A percentile compares a stretch with the other conserved stretches of the same genome.
These are phyloP conservation scores for Calocera viscosa DNA, from an alignment of 768 basidiomycete species.

Conservation along the genomic window DNA sequence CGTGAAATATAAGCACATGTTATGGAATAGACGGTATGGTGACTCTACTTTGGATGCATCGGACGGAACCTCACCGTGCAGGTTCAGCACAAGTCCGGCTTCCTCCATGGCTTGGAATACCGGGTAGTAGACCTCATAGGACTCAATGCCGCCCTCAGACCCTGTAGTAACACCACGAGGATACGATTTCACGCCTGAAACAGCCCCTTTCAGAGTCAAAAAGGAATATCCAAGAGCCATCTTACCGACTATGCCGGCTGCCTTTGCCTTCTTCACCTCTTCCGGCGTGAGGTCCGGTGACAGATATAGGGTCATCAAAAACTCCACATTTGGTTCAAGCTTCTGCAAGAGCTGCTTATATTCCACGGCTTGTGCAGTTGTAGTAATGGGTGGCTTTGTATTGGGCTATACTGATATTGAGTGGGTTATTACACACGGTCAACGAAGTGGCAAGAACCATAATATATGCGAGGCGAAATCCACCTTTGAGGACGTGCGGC, in stretches of 20 bases:
- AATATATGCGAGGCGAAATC: slow-evolving; percentile 85
- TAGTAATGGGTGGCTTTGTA: slow-evolving; percentile 75
- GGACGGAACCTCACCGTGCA: slow-evolving; percentile 97
- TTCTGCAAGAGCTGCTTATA: slow-evolving; percentile 65
- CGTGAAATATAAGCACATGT: slow-evolving; percentile 1
- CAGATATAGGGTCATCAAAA: slow-evolving; percentile 95
- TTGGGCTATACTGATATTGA: slow-evolving; percentile 53
- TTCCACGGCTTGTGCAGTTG: slow-evolving; percentile 60
- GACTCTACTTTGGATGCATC: slow-evolving; percentile 45
- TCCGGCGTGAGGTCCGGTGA: slow-evolving; percentile 79
- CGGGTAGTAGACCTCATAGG: slow-evolving; percentile 84
- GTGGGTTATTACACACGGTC: background rate
- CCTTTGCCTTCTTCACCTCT: slow-evolving; percentile 77
- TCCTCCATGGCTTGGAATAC: slow-evolving; percentile 91
- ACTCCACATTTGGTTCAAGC: slow-evolving; percentile 68
- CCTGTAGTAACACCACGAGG: slow-evolving; percentile 96
- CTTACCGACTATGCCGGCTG: slow-evolving; percentile 60
- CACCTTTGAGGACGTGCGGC: slow-evolving; percentile 80
- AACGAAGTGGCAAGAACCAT: slow-evolving; percentile 47
- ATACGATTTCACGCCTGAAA: slow-evolving; percentile 79
- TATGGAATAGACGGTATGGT: slow-evolving; percentile 5
- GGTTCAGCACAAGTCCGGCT: slow-evolving; percentile 84
- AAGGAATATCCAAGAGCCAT: background rate
- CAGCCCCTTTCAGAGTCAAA: background rate
- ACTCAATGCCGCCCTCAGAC: slow-evolving; percentile 90